Evolutionary conservation across 345 rosid genomes (phyloP).

Genomic region (Lagerstroemia speciosa): DNA sequence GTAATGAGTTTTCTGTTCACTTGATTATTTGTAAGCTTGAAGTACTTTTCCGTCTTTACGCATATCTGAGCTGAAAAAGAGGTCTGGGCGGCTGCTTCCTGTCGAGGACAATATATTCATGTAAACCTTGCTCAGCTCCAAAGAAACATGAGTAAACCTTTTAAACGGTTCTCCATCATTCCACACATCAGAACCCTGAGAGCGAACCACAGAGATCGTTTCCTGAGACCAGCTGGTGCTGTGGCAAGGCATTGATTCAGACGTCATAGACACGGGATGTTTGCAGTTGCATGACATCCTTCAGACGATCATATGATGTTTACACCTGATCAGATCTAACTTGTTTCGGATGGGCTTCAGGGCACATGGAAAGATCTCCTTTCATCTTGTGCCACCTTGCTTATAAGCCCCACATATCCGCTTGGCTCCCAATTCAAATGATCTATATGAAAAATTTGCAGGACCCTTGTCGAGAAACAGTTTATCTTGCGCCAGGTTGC

Average conservation of each 20-base stretch:
- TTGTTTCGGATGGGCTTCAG: slow-evolving; percentile 89
- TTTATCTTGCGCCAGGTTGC: neutral
- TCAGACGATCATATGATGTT: neutral
- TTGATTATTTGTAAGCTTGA: slow-evolving; percentile 25
- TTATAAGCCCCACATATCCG: slow-evolving; percentile 80
- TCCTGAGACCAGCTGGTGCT: neutral
- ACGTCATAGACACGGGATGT: neutral
- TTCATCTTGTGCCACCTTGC: slow-evolving; percentile 82
- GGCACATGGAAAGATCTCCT: slow-evolving; percentile 84
- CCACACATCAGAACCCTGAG: slow-evolving; percentile 82
- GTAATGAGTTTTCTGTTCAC: no score
- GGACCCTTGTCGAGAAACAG: neutral
- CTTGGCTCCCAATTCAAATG: slow-evolving; percentile 42
- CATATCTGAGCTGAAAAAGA: slow-evolving; percentile 77
- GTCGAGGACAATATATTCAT: slow-evolving; percentile 59
- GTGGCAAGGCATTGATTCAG: no score
- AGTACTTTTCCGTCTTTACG: slow-evolving; percentile 44
- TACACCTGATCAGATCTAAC: slow-evolving; percentile 88
- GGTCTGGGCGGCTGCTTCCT: slow-evolving; percentile 73
- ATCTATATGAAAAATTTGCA: slow-evolving; percentile 30
- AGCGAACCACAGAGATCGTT: slow-evolving; percentile 8
- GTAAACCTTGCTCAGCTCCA: slow-evolving; percentile 70
- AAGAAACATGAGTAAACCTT: slow-evolving; percentile 53
- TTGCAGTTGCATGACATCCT: neutral
- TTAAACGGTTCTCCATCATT: slow-evolving; percentile 67